Evolutionary conservation across 2,329 filamentous ascomycete species (phyloP).

Genomic region (Arachnomyces sp.): DNA sequence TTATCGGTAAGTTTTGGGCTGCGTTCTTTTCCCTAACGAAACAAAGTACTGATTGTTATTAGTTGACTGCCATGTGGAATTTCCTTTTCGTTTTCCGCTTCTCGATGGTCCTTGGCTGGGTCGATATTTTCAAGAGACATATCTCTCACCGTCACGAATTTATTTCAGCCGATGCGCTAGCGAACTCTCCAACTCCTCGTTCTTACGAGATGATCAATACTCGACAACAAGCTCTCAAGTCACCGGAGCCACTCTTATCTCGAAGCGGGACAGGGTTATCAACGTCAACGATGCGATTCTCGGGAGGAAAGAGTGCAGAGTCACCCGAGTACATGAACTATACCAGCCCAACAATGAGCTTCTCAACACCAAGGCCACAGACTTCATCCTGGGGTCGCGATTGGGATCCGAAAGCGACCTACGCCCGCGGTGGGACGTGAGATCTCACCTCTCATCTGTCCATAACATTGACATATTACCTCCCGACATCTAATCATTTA

Average conservation of each 20-base stretch:
- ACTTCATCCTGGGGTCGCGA: slow-evolving; percentile 16
- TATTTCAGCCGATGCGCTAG: slow-evolving; percentile 73
- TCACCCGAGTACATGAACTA: slow-evolving; percentile 40
- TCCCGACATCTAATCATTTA: too few species aligned
- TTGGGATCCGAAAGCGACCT: slow-evolving; percentile 32
- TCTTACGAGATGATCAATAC: slow-evolving; percentile 70
- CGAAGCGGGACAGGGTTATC: slow-evolving; percentile 19
- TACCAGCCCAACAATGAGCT: slow-evolving; percentile 40
- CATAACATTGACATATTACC: too few species aligned
- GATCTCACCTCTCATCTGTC: too few species aligned
- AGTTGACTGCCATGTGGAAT: slow-evolving; percentile 61
- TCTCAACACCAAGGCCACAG: slow-evolving; percentile 33
- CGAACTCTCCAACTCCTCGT: slow-evolving; percentile 56
- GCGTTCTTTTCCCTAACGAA: too few species aligned
- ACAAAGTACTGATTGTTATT: too few species aligned
- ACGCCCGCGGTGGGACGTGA: slow-evolving; percentile 20
- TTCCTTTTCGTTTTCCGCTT: slow-evolving; percentile 72
- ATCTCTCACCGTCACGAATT: slow-evolving; percentile 62
- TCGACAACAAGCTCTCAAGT: slow-evolving; percentile 19
- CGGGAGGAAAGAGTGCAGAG: slow-evolving; percentile 20
- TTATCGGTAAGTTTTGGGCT: slow-evolving; percentile 59
- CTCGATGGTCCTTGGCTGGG: slow-evolving; percentile 82
- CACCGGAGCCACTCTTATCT: slow-evolving; percentile 26
- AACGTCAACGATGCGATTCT: slow-evolving; percentile 13
- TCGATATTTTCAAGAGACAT: slow-evolving; percentile 51